Base-by-base conservation (phyloP, 2,329 filamentous ascomycete species). In the Diaporthe helianthi region DNA sequence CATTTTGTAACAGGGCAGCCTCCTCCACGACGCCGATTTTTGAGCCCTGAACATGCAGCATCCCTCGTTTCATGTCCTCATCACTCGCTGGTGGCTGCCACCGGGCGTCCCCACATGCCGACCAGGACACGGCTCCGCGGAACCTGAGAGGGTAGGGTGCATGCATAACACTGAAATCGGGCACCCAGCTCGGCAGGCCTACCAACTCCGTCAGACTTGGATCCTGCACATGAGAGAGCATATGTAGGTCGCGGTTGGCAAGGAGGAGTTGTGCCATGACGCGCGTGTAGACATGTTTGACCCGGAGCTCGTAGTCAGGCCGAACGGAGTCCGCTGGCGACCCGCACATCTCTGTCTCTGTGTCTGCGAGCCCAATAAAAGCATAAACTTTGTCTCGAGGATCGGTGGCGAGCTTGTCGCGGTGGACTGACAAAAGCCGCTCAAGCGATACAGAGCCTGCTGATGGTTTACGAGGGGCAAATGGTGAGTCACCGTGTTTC, bases 371-470 rank as follows among this genome's bases (percentile, higher is more conserved):
- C 12, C 68, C 70, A 3, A 71, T 31, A 38, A 72, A 70, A 47
- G 65, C 70, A 33, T 68, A 65, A n/a, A 72, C 65, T 68, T 72
- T 72, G 24, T 72, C 68, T 17, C 69, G 46, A 8, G 70, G 70
- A 31, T 70, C 65, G 1, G 44, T 66, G 12, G 70, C 65, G 22
- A 54, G 46, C 15, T 65, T 67, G 22, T 66, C 61, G n/a, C 67
- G 67, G 26, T 61, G 55, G 12, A 61, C 55, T 15, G 29, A 22
- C 26, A 61, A 46, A n/a, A 61, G 55, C 26, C 41, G 29, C 2
- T 61, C 58, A 3, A 61, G 58, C 12, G 41, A 31, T 1, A 47
- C 41, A n/a, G 58, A 7, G 19, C 29, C 41, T n/a, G 26, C n/a
- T 22, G 12, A 17, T 12, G 55, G 41, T 31, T 33, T 33, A 5